Base-by-base conservation (phyloP, 1,139 yeast species). In the Pichia sp. region DNA sequence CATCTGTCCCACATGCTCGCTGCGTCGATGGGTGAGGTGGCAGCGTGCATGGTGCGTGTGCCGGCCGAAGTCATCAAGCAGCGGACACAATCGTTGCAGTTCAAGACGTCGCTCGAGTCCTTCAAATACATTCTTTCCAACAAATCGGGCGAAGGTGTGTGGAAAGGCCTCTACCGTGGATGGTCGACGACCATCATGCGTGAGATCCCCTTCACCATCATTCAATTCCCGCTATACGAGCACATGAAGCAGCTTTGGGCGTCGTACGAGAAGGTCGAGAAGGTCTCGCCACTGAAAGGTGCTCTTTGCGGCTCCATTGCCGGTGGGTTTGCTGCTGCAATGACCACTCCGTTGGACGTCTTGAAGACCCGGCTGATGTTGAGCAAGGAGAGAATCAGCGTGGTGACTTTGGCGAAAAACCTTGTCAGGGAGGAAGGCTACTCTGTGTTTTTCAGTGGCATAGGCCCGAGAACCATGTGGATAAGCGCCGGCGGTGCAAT, bases 401-500 rank as follows among this genome's bases (percentile, higher is more conserved):
- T 84, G 1, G 47, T 70, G 4, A 63, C 69, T 5, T 70, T 89
- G 56, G 79, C 85, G 1, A 63, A 62, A 48, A 66, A 69, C 6
- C 76, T 90, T 54, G 69, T 78, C 16, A 68, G 67, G 38, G 89
- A 85, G 53, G 99, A 93, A 74, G 86, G 88, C 13, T 74, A 79
- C 62, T 61, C 67, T 8, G 90, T 87, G 1, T 89, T 93, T 60
- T 79, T 82, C 67, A 80, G 80, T 52, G 99, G 99, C 5, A 78
- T 92, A 44, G 97, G 96, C 0, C 98, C 99, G 2, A 77, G 99
- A 68, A 90, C 97, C 0, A 79, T 88, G 81, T 93, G 99, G 99
- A 93, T 93, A 58, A 85, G 96, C 72, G 95, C 96, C 4, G 99
- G 99, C 15, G 99, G 99, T 19, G 97, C 98, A 34, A 90, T 95